A percentile compares a stretch with the other conserved stretches of the same genome.
Conservation (phyloP, 2,329 filamentous ascomycete species). For the Teratosphaeria nubilosa region DNA sequence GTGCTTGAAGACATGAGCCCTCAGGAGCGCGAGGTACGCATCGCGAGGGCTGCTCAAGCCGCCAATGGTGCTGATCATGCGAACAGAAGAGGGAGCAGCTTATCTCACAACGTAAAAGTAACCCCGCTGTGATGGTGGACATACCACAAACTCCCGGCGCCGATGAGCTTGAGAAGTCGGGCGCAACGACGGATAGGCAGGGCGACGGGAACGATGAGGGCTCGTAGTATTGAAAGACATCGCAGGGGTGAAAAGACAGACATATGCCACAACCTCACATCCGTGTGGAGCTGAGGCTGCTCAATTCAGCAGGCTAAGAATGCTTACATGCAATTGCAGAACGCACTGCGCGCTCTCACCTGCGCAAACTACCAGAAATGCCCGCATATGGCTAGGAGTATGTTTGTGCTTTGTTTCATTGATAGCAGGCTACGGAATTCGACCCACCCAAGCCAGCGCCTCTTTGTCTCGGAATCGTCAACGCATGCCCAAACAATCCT, state of each 20-base stretch:
- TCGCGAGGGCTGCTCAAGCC: not conserved
- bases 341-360: not conserved
- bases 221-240: not conserved
- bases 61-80: not conserved
- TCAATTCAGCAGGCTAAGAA: not conserved
- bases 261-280: not conserved
- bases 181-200: not conserved
- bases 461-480: slow-evolving; percentile 4
- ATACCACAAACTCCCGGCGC: slow-evolving; percentile 34
- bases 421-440: not conserved
- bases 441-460: not conserved
- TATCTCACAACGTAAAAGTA: slow-evolving; percentile 27
- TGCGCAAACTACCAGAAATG: not conserved
- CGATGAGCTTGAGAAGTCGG: slow-evolving; percentile 31
- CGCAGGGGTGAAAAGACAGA: not conserved
- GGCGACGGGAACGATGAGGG: not conserved
- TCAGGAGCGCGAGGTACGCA: slow-evolving; percentile 16
- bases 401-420: slow-evolving; percentile 3
- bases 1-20: slow-evolving; percentile 12
- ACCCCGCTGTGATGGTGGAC: slow-evolving; percentile 38
- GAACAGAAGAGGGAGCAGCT: slow-evolving; percentile 29
- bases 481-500: not conserved
- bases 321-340: not conserved
- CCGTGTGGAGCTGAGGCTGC: not conserved
- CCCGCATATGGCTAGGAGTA: not conserved